Evolutionary conservation across 2,329 filamentous ascomycete species (phyloP), one percentile per base, ranked within the genome.

Genomic region (Ascocoryne sarcoides): DNA sequence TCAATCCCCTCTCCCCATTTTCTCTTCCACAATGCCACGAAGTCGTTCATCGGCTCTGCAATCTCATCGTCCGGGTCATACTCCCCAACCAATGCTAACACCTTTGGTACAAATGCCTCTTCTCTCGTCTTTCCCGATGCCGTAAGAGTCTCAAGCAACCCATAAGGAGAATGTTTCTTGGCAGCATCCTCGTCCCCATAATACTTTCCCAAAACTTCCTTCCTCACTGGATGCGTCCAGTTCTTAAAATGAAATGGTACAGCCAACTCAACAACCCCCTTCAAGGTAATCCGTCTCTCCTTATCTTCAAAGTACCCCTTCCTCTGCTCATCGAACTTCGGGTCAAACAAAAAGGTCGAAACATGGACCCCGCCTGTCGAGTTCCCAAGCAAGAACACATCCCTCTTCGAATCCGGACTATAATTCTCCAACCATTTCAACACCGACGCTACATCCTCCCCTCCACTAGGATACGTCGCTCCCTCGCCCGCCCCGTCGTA

Each of bases 361-460:
- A 51, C 30, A 37, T 60, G 57, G 1, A 59, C 40, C 4, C 57
- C 57, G 2, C 57, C 57, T 2, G 56, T 56, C 15, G 55, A 59
- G 35, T 59, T 59, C 1, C 57, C 57, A 38, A 55, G 39, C 7
- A 59, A 28, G 21, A 49, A 53, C 1, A 60, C 50, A 32, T 57
- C 45, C 9, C 45, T 40, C 14, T 39, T 46, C 8, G 39, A 46
- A 4, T 44, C 34, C 8, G 18, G 18, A 14, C 26, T n/a, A 20
- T 42, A 41, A 5, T 30, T 38, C 37, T 52, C 43, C 5, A 53
- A 12, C 55, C 54, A 55, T 18, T 45, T 43, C 31, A 54, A 15
- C 8, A 51, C 50, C 2, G 40, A 12, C 15, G 36, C 31, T 1
- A 59, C 43, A 47, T 60, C 57, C 35, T 60, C 55, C 4, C 49